These are phyloP conservation scores for Apiotrichum montevideense DNA, from an alignment of 1,284 basidiomycete genomes.

Conservation along the genomic window DNA sequence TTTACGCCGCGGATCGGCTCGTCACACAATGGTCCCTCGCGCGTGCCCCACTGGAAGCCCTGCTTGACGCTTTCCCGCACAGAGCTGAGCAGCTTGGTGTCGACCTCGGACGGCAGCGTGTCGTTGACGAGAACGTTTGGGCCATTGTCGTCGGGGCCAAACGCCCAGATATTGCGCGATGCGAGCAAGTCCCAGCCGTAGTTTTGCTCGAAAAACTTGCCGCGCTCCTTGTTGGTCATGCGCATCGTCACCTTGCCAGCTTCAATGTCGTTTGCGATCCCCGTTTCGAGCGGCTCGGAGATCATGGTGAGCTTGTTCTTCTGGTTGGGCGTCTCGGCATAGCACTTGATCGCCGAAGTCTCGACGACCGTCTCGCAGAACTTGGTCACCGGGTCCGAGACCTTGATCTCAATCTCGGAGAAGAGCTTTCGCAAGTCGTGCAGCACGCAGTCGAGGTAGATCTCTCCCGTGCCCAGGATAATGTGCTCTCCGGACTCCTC, in stretches of 20 bases:
- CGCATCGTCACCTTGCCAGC: constrained; percentile 82
- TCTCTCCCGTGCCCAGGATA: constrained; percentile 90
- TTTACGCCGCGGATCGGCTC: constrained; percentile 99
- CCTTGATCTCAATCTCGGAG: constrained; percentile 98
- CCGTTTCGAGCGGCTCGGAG: constrained; percentile 86
- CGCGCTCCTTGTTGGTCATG: constrained; percentile 87
- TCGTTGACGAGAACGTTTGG: constrained; percentile 94
- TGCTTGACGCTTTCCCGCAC: constrained; percentile 96
- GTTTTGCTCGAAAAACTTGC: constrained; percentile 88
- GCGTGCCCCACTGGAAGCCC: constrained; percentile 98
- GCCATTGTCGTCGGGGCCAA: constrained; percentile 91
- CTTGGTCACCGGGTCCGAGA: constrained; percentile 96
- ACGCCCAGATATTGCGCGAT: constrained; percentile 98
- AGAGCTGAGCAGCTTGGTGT: constrained; percentile 82
- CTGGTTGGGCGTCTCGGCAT: constrained; percentile 98
- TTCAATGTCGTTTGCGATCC: constrained; percentile 91
- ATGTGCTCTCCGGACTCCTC: constrained; percentile 99
- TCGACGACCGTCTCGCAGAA: constrained; percentile 99
- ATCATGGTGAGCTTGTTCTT: constrained; percentile 99
- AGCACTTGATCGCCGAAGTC: constrained; percentile 95
- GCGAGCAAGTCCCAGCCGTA: constrained; percentile 98
- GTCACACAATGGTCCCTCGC: constrained; percentile 95
- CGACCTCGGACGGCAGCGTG: constrained; percentile 88
- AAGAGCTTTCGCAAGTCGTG: constrained; percentile 90
- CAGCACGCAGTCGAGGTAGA: constrained; percentile 95